A percentile compares a stretch with the other conserved stretches of the same genome.
phyloP scores from a whole-genome alignment of 2,329 filamentous ascomycete species.

The Shiraia bambusicola region DNA sequence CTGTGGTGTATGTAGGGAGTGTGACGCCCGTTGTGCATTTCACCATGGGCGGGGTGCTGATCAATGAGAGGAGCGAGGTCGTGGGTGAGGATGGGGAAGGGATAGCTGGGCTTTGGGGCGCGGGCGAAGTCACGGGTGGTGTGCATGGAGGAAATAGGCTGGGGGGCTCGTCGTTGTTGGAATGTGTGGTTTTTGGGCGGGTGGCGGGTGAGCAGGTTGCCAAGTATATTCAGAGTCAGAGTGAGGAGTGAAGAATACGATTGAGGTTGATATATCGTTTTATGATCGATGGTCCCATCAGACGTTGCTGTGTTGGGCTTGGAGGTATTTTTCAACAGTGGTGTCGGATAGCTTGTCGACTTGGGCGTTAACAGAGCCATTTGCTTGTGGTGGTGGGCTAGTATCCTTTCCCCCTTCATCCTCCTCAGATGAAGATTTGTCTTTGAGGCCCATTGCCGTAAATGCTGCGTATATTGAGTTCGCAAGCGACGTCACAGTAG shows the following conservation, averaged over 20 bases:
- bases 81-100: slow-evolving; percentile 47
- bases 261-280: too few relatives aligned
- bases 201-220: slow-evolving; percentile 51
- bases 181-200: slow-evolving; percentile 65
- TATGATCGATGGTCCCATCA: too few relatives aligned
- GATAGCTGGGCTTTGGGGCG: slow-evolving; percentile 61
- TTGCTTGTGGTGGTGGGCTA: slow-evolving; percentile 2
- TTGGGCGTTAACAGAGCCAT: slow-evolving; percentile 15
- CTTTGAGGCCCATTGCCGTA: slow-evolving; percentile 36
- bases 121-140: slow-evolving; percentile 65
- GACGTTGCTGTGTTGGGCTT: slow-evolving; percentile 18
- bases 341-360: slow-evolving; percentile 29
- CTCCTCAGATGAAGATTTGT: slow-evolving; percentile 24
- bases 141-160: slow-evolving; percentile 65
- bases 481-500: slow-evolving; percentile 19
- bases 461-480: slow-evolving; percentile 32
- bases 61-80: slow-evolving; percentile 57
- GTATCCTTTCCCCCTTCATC: slow-evolving; percentile 7
- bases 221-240: slow-evolving; percentile 6
- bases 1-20: slow-evolving; percentile 58
- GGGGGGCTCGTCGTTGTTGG: slow-evolving; percentile 62
- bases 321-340: slow-evolving; percentile 25
- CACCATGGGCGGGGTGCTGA: slow-evolving; percentile 65
- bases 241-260: background rate
- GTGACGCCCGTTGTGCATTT: slow-evolving; percentile 67